Evolutionary conservation across 176 grass and related monocot species (phyloP).

Genomic region (Oryza officinalis): DNA sequence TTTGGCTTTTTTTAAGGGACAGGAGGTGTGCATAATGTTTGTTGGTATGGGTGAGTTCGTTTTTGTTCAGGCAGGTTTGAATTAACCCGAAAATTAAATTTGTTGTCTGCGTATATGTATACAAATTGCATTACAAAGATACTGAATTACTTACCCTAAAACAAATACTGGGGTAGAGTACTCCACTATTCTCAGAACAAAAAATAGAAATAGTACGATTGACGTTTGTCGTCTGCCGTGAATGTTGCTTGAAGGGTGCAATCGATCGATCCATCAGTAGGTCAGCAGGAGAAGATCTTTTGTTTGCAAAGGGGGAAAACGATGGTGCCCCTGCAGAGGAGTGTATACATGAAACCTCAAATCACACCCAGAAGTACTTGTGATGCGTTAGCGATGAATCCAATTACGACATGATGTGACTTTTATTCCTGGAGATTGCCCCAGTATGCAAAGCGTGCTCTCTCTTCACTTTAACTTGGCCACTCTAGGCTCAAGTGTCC

Average conservation of each 20-base stretch:
- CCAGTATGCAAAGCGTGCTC: not conserved
- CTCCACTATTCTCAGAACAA: no score
- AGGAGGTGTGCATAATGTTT: no score
- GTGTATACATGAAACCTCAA: constrained; percentile 59
- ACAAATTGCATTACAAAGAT: not conserved
- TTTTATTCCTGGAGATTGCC: constrained; percentile 42
- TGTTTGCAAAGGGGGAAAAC: constrained; percentile 45
- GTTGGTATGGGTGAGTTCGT: no score
- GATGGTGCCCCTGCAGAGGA: constrained; percentile 34
- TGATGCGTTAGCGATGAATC: not conserved
- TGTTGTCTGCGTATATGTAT: not conserved
- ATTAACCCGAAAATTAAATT: no score
- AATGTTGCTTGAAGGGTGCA: constrained; percentile 28
- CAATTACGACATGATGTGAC: constrained; percentile 38
- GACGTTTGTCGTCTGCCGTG: constrained; percentile 4
- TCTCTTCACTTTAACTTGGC: no score
- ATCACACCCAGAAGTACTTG: constrained; percentile 48
- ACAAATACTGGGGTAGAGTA: no score
- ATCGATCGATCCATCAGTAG: not conserved
- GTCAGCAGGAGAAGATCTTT: constrained; percentile 30
- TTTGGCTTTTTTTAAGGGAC: no score
- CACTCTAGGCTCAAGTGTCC: no score
- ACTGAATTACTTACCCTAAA: no score
- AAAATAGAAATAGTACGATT: constrained; percentile 16
- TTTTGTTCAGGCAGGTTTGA: no score